Percentiles rank a stretch among this genome's conserved stretches.
These are phyloP conservation scores for Metschnikowia shivogae DNA, from an alignment of 805 yeast species.

Conservation along the genomic window DNA sequence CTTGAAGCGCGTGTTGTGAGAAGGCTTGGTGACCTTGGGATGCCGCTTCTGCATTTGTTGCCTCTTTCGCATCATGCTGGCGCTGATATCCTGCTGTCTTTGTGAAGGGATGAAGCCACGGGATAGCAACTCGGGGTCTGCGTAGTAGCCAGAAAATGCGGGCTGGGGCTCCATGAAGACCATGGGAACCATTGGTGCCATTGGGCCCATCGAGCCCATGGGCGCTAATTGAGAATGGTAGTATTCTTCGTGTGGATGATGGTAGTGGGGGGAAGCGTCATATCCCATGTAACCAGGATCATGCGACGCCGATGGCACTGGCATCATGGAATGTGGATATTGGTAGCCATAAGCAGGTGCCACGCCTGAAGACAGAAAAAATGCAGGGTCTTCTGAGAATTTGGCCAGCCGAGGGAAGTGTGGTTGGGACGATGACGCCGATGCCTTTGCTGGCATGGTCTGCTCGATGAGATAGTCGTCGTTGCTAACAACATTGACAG, in stretches of 20 bases:
- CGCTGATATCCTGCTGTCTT: constrained; percentile 31
- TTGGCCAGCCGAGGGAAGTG: constrained; percentile 18
- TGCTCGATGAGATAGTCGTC: constrained; percentile 51
- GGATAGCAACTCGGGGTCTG: constrained; percentile 8
- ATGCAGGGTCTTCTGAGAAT: constrained; percentile 10
- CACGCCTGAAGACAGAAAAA: constrained; percentile 6
- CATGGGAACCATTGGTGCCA: constrained; percentile 7
- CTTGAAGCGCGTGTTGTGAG: constrained; percentile 1
- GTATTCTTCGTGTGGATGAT: constrained; percentile 11
- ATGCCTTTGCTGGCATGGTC: constrained; percentile 38
- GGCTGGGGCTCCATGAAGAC: constrained; percentile 7
- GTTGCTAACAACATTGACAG: constrained; percentile 33
- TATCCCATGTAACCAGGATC: constrained; percentile 6
- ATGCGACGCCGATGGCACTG: constrained; percentile 7
- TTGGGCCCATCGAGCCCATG: constrained; percentile 6
- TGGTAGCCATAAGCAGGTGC: constrained; percentile 6
- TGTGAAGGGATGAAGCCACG: constrained; percentile 17
- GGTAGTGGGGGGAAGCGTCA: constrained; percentile 5
- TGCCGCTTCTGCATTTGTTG: constrained; percentile 20
- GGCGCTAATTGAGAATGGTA: constrained; percentile 7
- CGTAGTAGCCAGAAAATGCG: constrained; percentile 7
- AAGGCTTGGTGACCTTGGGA: constrained; percentile 13
- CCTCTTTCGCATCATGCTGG: constrained; percentile 32
- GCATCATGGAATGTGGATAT: constrained; percentile 9
- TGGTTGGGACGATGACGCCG: constrained; percentile 25